These are phyloP conservation scores for Sphaerobolus stellatus DNA, from an alignment of 1,284 basidiomycete genomes.

Conservation along the genomic window DNA sequence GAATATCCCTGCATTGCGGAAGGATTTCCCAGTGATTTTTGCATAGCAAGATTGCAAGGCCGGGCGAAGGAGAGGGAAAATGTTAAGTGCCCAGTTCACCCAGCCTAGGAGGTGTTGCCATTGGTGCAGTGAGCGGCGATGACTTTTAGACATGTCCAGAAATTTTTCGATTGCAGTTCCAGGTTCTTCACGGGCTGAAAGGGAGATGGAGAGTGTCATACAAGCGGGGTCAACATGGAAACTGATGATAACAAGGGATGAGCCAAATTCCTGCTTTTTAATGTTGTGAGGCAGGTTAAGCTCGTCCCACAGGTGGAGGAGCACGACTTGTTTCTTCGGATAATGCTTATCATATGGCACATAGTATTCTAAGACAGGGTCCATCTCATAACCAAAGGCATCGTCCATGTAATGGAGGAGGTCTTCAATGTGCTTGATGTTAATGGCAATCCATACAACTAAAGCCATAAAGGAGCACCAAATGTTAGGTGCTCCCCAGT, in stretches of 20 bases:
- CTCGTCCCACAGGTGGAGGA: background rate
- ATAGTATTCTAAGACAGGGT: background rate
- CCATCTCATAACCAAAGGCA: background rate
- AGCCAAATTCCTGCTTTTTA: background rate
- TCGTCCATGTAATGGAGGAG: background rate
- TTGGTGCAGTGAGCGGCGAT: slow-evolving; percentile 21
- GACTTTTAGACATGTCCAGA: slow-evolving; percentile 3
- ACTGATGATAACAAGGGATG: background rate
- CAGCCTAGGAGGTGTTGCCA: slow-evolving; percentile 35
- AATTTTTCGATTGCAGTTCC: background rate
- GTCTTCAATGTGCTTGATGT: background rate
- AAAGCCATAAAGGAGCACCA: background rate
- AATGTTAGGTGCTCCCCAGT: background rate
- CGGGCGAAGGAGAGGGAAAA: slow-evolving; percentile 34
- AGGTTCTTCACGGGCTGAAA: background rate
- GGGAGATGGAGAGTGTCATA: background rate
- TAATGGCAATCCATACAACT: background rate
- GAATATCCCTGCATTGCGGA: slow-evolving; percentile 19
- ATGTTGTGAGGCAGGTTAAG: background rate
- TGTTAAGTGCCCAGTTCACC: slow-evolving; percentile 43
- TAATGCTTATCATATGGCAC: background rate
- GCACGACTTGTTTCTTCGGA: background rate
- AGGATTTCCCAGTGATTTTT: slow-evolving; percentile 32
- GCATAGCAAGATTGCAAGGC: slow-evolving; percentile 32
- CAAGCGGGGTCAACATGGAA: background rate